phyloP scores from a whole-genome alignment of 2,329 filamentous ascomycete genomes.

The Talaromyces sp. region DNA sequence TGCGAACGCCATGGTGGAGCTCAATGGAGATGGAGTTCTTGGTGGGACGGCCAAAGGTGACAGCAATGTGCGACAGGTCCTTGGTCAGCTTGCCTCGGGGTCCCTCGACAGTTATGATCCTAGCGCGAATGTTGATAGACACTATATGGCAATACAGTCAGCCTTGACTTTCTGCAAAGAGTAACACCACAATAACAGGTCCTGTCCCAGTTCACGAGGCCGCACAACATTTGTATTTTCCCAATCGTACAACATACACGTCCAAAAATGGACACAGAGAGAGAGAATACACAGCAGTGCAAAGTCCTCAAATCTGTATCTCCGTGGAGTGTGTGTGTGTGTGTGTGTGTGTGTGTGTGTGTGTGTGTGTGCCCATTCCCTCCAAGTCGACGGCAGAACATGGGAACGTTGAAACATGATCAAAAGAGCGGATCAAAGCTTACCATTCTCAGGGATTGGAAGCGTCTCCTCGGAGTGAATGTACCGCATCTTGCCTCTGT shows the following conservation, averaged over 20 bases:
- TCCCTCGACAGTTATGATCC: slow-evolving; percentile 94
- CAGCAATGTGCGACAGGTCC: slow-evolving; percentile 92
- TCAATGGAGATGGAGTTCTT: slow-evolving; percentile 89
- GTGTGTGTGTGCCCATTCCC: neutral
- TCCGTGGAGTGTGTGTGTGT: neutral
- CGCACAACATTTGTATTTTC: neutral
- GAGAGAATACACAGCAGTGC: neutral
- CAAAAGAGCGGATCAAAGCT: slow-evolving; percentile 39
- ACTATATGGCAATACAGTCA: slow-evolving; percentile 54
- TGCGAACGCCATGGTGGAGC: slow-evolving; percentile 96
- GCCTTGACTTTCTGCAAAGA: slow-evolving; percentile 6
- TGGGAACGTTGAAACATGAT: neutral
- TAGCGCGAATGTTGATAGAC: slow-evolving; percentile 96
- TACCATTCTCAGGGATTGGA: slow-evolving; percentile 94
- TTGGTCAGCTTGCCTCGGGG: slow-evolving; percentile 95
- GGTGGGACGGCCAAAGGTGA: slow-evolving; percentile 87
- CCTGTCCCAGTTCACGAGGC: neutral
- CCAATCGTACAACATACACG: neutral
- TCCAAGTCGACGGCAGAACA: neutral
- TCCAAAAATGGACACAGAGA: neutral
- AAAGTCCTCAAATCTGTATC: neutral
- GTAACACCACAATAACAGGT: neutral
- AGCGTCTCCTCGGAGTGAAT: slow-evolving; percentile 97
- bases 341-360: too few relatives aligned
- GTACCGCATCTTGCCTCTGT: slow-evolving; percentile 88